A percentile compares a stretch with the other conserved stretches of the same genome.
Evolutionary conservation across 345 rosid species (phyloP).

Genomic region (Syzygium jambos): DNA sequence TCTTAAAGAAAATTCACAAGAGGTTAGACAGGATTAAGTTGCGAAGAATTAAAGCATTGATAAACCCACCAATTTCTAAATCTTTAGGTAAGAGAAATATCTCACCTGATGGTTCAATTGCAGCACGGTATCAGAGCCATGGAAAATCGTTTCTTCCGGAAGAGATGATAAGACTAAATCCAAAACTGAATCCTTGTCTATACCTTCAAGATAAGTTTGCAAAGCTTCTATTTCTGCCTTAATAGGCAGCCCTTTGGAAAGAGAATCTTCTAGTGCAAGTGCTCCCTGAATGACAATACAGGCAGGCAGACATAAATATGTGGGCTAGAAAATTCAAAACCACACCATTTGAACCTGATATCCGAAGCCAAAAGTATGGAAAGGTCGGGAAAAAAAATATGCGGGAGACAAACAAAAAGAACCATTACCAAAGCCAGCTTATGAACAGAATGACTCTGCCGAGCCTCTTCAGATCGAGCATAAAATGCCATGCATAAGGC

Average conservation of each 20-base stretch:
- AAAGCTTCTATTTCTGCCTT: conserved; percentile 67
- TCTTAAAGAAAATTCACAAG: neutral
- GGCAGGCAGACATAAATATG: neutral
- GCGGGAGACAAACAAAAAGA: neutral
- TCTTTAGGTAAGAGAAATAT: neutral
- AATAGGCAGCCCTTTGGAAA: conserved; percentile 81
- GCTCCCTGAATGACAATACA: conserved; percentile 49
- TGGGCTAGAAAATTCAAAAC: neutral
- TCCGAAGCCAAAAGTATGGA: neutral
- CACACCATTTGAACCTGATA: neutral
- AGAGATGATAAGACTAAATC: conserved; percentile 79
- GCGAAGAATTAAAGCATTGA: neutral
- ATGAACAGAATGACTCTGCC: conserved; percentile 83
- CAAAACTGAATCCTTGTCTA: conserved; percentile 58
- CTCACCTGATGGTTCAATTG: conserved; percentile 76
- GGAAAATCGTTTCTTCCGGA: conserved; percentile 72
- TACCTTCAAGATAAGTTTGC: conserved; percentile 51
- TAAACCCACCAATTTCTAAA: neutral
- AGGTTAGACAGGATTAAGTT: neutral
- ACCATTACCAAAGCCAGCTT: conserved; percentile 82
- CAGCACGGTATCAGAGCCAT: conserved; percentile 63
- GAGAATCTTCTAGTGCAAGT: conserved; percentile 84
- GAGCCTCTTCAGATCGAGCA: conserved; percentile 92
- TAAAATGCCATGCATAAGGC: conserved; percentile 92
- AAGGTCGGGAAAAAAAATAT: neutral